Conservation (phyloP, 768 basidiomycete species). For the Phallus indusiatus region DNA sequence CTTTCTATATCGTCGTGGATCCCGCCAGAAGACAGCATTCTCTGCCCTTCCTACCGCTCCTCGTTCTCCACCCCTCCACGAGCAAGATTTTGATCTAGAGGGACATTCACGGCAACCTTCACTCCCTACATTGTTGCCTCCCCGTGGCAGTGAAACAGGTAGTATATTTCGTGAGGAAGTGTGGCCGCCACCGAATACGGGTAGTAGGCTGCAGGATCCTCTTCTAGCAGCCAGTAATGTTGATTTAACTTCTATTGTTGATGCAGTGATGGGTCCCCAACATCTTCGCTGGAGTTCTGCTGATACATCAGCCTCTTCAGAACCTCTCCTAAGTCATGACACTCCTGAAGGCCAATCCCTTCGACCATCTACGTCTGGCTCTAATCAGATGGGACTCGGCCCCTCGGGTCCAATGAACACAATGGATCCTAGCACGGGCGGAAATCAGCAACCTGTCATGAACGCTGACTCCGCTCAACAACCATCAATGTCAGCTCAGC, state of each 20-base stretch:
- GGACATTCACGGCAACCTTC: neutral
- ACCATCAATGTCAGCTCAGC: neutral
- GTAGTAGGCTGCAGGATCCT: conserved; percentile 11
- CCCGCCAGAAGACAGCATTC: neutral
- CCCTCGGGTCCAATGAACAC: neutral
- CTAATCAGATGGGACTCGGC: neutral
- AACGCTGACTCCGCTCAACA: neutral
- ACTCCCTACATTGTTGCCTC: conserved; percentile 9
- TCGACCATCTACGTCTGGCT: neutral
- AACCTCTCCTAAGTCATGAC: neutral
- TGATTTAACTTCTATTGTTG: conserved; percentile 7
- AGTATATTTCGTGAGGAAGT: conserved; percentile 14
- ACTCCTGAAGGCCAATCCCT: neutral
- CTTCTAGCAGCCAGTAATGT: conserved; percentile 6
- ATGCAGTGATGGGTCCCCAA: conserved; percentile 6
- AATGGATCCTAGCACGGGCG: neutral
- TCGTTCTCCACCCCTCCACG: conserved; percentile 11
- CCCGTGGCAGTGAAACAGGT: conserved; percentile 11
- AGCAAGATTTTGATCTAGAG: conserved; percentile 10
- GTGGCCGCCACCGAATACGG: conserved; percentile 11
- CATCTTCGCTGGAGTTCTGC: conserved; percentile 8
- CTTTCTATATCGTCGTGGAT: conserved; percentile 6
- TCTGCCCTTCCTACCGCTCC: conserved; percentile 7
- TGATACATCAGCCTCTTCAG: neutral
- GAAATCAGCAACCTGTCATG: neutral